Evolutionary conservation across 2,329 filamentous ascomycete species (phyloP), one percentile per base, ranked within the genome.

Genomic region (Aspergillus niger): DNA sequence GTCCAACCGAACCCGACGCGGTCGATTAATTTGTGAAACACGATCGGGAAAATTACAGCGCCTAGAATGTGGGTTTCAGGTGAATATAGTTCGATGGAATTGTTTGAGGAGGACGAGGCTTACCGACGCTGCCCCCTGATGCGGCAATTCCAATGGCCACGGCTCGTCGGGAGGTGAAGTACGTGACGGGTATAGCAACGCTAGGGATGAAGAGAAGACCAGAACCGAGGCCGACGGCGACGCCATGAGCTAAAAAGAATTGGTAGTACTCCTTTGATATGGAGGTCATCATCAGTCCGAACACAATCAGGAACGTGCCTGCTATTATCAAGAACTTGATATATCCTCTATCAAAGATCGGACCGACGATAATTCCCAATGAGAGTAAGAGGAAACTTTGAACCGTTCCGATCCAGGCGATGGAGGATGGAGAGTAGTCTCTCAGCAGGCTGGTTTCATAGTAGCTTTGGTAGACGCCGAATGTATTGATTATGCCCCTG

Each of bases 401-500:
- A 1, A 59, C 36, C 5, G 57, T 55, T 17, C 57, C 57, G 20
- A 60, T 47, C 53, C 47, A 60, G 10, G 58, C 38, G 20, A 60
- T 60, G 10, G 24, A 47, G 26, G 47, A 54, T 17, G 58, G 47
- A 20, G 58, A 43, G 8, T 47, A 52, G 17, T 39, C 32, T 24
- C 38, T 48, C n/a, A 60, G 44, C 13, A 60, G 36, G 28, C 47
- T 54, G n/a, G 54, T 52, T 39, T 60, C 58, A 49, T 60, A 60
- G 44, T 57, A 60, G 17, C 44, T 60, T 41, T 60, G 53, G 10
- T 57, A 60, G 20, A 48, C 56, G 20, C 58, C 58, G 17, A 57
- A 60, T 28, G 58, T 53, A 41, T 53, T 60, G 47, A 60, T 38
- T 17, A 60, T 13, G 17, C 58, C 58, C 58, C 54, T 60, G 4